phyloP scores from a whole-genome alignment of 768 basidiomycete species.

The Cyathus striatus region DNA sequence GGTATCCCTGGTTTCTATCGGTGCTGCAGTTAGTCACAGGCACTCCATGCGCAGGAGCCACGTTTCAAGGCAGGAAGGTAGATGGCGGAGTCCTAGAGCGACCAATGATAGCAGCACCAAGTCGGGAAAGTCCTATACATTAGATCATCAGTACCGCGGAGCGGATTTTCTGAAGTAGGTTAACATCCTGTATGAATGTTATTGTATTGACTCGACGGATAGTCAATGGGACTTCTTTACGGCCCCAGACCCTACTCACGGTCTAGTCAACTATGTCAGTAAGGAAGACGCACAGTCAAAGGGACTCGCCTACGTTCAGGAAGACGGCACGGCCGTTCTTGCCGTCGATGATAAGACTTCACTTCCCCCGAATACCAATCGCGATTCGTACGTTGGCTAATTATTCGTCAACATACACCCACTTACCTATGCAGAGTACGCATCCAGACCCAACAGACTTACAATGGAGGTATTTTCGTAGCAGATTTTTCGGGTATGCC shows the following conservation, averaged over 20 bases:
- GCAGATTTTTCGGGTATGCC: conserved; percentile 70
- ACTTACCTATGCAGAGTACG: conserved; percentile 45
- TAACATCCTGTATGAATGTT: not conserved
- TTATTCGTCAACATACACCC: conserved; percentile 1
- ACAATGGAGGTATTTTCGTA: conserved; percentile 64
- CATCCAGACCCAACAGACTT: conserved; percentile 59
- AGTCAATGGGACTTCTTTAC: conserved; percentile 70
- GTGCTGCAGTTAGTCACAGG: not conserved
- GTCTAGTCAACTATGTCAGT: conserved; percentile 56
- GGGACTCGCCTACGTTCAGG: conserved; percentile 58
- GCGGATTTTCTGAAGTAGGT: conserved; percentile 56
- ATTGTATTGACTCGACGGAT: not conserved
- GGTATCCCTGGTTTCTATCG: not conserved
- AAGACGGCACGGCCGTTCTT: conserved; percentile 52
- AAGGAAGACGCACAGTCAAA: conserved; percentile 40
- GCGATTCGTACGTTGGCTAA: conserved; percentile 39
- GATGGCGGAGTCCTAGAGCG: not conserved
- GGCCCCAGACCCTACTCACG: conserved; percentile 61
- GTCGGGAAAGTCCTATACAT: conserved; percentile 16
- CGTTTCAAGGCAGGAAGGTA: not conserved
- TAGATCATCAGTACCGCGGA: conserved; percentile 35
- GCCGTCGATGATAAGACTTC: conserved; percentile 55
- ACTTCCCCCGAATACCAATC: conserved; percentile 44
- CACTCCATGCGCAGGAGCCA: not conserved
- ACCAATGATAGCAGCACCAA: conserved; percentile 25